These are phyloP conservation scores for Ophiostoma populinum DNA, from an alignment of 2,329 filamentous ascomycete species.

Conservation along the genomic window DNA sequence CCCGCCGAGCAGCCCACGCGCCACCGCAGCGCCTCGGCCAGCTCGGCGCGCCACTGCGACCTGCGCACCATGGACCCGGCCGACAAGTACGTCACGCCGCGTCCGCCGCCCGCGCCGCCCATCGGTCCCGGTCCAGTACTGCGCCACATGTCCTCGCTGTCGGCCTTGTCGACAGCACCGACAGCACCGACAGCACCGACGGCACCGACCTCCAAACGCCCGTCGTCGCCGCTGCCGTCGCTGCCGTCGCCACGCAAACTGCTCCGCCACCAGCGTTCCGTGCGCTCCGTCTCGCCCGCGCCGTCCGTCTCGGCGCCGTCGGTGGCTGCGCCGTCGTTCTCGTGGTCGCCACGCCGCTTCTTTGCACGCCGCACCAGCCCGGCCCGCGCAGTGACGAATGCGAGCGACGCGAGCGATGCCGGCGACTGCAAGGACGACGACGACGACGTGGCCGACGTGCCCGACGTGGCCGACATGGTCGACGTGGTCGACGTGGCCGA, in stretches of 20 bases:
- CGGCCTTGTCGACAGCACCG: too few species aligned
- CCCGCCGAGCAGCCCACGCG: constrained; percentile 49
- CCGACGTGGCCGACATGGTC: constrained; percentile 6
- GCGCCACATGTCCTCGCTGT: neutral
- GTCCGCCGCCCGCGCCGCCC: constrained; percentile 32
- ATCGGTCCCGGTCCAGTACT: neutral
- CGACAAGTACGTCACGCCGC: constrained; percentile 57
- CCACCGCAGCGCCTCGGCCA: constrained; percentile 47
- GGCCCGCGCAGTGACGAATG: neutral
- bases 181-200: too few species aligned
- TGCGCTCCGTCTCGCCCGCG: constrained; percentile 29
- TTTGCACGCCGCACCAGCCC: constrained; percentile 8
- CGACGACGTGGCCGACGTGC: constrained; percentile 14
- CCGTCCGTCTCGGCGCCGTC: constrained; percentile 19
- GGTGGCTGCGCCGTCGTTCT: constrained; percentile 13
- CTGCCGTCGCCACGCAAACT: constrained; percentile 7
- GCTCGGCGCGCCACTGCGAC: constrained; percentile 37
- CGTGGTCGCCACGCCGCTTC: constrained; percentile 9
- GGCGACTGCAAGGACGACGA: neutral
- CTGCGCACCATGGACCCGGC: constrained; percentile 62
- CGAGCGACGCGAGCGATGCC: neutral
- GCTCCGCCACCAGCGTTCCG: constrained; percentile 20
- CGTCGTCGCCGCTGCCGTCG: neutral
- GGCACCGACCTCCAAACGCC: too few species aligned
- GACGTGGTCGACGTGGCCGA: neutral